phyloP scores from a whole-genome alignment of 192 early-diverging fungal genomes.

The Backusella tuberculispora region DNA sequence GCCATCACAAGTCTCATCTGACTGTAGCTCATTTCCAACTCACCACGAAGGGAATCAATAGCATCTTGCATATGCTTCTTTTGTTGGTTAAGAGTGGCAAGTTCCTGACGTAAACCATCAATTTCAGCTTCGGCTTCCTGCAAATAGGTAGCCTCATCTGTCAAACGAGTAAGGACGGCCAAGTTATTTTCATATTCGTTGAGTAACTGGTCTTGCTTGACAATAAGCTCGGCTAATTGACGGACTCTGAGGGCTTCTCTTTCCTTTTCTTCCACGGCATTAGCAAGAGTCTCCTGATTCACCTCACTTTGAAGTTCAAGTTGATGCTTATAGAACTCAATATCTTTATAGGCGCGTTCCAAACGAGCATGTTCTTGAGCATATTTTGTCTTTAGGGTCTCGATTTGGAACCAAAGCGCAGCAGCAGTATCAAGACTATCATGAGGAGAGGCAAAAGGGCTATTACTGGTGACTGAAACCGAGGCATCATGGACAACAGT shows the following conservation, averaged over 20 bases:
- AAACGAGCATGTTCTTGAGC: slow-evolving; percentile 4
- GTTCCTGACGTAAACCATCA: slow-evolving; percentile 4
- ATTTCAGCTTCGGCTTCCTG: slow-evolving; percentile 14
- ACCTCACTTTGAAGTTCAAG: slow-evolving; percentile 4
- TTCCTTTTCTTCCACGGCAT: slow-evolving; percentile 16
- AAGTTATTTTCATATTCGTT: slow-evolving; percentile 17
- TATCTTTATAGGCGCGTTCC: slow-evolving; percentile 4
- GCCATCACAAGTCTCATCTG: slow-evolving; percentile 33
- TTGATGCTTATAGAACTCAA: slow-evolving; percentile 18
- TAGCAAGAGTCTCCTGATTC: not conserved
- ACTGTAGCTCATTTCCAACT: slow-evolving; percentile 24
- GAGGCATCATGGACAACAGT: not conserved
- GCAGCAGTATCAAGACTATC: slow-evolving; percentile 8
- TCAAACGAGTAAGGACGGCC: not conserved
- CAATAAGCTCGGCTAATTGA: slow-evolving; percentile 22
- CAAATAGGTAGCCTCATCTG: slow-evolving; percentile 17
- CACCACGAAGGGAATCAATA: slow-evolving; percentile 19
- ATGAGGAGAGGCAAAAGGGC: not conserved
- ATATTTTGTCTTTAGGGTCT: slow-evolving; percentile 9
- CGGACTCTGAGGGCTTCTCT: slow-evolving; percentile 4
- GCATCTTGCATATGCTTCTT: slow-evolving; percentile 13
- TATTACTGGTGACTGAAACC: not conserved
- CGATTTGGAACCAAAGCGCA: slow-evolving; percentile 14
- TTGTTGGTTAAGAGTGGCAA: not conserved
- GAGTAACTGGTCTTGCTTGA: slow-evolving; percentile 25